A percentile compares a stretch with the other conserved stretches of the same genome.
Conservation (phyloP, 1,284 basidiomycete species). For the Apiotrichum siamense region DNA sequence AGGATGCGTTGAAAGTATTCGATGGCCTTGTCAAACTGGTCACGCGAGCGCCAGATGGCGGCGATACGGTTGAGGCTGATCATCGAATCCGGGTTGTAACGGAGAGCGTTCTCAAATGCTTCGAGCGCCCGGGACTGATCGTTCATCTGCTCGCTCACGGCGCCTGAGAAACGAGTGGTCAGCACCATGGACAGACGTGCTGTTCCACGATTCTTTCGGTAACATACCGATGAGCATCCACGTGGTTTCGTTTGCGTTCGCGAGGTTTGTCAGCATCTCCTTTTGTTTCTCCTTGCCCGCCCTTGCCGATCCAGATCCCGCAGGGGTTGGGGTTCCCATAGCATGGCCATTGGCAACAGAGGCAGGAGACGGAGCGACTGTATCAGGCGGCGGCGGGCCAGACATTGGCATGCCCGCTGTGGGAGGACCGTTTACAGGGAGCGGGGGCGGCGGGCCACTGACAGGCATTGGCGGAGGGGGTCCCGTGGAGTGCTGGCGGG, state of each 20-base stretch:
- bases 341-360: conserved; percentile 26
- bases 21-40: conserved; percentile 60
- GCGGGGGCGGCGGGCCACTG: conserved; percentile 14
- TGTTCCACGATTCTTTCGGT: conserved; percentile 22
- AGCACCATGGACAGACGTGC: not conserved
- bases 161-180: conserved; percentile 53
- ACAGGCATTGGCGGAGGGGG: conserved; percentile 18
- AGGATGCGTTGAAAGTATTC: conserved; percentile 92
- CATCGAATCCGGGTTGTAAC: conserved; percentile 83
- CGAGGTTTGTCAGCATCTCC: conserved; percentile 49
- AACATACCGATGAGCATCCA: conserved; percentile 77
- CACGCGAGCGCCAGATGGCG: conserved; percentile 53
- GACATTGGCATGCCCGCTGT: conserved; percentile 11
- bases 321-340: conserved; percentile 9
- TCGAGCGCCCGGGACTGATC: conserved; percentile 80
- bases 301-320: conserved; percentile 15
- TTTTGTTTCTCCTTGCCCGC: conserved; percentile 39
- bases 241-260: conserved; percentile 79
- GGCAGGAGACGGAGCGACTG: conserved; percentile 7
- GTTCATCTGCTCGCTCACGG: conserved; percentile 83
- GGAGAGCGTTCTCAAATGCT: conserved; percentile 84
- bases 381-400: conserved; percentile 18
- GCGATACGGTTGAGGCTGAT: conserved; percentile 84
- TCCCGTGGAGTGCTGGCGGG: conserved; percentile 27
- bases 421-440: not conserved